Evolutionary conservation across 495 filamentous ascomycete genomes (phyloP).

Genomic region (Lineolata rhizophorae): DNA sequence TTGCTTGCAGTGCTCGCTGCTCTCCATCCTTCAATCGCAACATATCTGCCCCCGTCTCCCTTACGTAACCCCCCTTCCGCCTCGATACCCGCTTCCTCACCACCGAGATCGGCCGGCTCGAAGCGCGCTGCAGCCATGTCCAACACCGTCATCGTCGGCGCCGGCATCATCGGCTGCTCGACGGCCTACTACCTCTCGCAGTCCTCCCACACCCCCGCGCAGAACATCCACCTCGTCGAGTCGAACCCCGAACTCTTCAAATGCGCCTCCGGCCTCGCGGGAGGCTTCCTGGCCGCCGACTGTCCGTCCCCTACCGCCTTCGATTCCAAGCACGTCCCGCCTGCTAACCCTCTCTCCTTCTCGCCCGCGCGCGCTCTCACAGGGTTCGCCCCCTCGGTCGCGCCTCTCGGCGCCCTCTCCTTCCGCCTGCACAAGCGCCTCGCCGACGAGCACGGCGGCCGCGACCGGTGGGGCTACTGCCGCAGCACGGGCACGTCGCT

Average conservation of each 20-base stretch:
- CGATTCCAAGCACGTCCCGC: constrained; percentile 3
- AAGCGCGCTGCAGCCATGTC: constrained; percentile 4
- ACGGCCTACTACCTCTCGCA: constrained; percentile 55
- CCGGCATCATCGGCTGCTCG: constrained; percentile 59
- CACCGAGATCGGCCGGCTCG: too few relatives aligned
- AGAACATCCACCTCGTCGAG: constrained; percentile 48
- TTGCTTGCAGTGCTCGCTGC: too few relatives aligned
- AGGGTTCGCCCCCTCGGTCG: constrained; percentile 24
- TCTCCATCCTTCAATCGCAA: too few relatives aligned
- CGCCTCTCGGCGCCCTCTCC: constrained; percentile 37
- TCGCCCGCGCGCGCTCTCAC: background rate
- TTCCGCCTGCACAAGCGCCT: constrained; percentile 41
- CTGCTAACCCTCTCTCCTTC: background rate
- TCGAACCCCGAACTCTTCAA: constrained; percentile 40
- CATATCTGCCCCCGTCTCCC: too few relatives aligned
- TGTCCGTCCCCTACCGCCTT: constrained; percentile 29
- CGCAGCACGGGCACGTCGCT: constrained; percentile 31
- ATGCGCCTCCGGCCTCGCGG: constrained; percentile 50
- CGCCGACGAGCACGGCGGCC: constrained; percentile 36
- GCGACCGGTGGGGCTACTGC: constrained; percentile 46
- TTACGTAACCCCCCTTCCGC: constrained; percentile 6
- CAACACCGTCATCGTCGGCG: constrained; percentile 49
- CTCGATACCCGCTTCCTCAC: constrained; percentile 4
- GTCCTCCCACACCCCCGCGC: constrained; percentile 22
- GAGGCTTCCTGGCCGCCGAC: constrained; percentile 52